Evolutionary conservation across 1,284 basidiomycete species (phyloP).

Genomic region (Ustilago xerochloae): DNA sequence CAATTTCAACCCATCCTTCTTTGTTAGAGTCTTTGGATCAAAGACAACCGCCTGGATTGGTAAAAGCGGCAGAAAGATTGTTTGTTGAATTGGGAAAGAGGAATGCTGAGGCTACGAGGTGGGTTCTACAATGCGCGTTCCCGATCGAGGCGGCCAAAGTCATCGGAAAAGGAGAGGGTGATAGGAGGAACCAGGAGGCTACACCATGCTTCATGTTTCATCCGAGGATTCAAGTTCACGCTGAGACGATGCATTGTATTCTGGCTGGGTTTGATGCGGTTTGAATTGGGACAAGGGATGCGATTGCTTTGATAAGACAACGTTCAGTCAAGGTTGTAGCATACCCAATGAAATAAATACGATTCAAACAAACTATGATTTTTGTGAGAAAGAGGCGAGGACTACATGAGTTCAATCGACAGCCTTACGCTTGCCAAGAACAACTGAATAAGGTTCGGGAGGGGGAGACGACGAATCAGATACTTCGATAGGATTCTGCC

Average conservation of each 20-base stretch:
- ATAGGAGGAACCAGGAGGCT: background rate
- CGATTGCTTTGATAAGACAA: no score
- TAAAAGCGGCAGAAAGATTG: slow-evolving; percentile 13
- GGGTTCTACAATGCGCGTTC: slow-evolving; percentile 21
- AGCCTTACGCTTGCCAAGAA: no score
- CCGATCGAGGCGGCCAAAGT: background rate
- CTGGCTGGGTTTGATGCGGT: background rate
- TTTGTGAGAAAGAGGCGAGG: no score
- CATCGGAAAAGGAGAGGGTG: background rate
- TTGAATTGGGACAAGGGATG: background rate
- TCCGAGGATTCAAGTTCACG: background rate
- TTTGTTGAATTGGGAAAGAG: slow-evolving; percentile 13
- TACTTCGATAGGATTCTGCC: no score
- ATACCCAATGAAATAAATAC: no score
- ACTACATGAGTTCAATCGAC: no score
- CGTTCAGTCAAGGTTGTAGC: no score
- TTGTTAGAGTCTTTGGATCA: slow-evolving; percentile 20
- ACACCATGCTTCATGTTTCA: slow-evolving; percentile 32
- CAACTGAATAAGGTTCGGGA: no score
- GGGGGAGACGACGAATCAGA: no score
- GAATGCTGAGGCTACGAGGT: slow-evolving; percentile 20
- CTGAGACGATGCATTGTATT: slow-evolving; percentile 15
- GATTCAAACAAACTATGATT: no score
- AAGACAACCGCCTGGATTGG: slow-evolving; percentile 22
- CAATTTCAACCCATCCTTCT: slow-evolving; percentile 22